Evolutionary conservation across 306 rosid genomes (phyloP).

Genomic region (Casuarina glauca): DNA sequence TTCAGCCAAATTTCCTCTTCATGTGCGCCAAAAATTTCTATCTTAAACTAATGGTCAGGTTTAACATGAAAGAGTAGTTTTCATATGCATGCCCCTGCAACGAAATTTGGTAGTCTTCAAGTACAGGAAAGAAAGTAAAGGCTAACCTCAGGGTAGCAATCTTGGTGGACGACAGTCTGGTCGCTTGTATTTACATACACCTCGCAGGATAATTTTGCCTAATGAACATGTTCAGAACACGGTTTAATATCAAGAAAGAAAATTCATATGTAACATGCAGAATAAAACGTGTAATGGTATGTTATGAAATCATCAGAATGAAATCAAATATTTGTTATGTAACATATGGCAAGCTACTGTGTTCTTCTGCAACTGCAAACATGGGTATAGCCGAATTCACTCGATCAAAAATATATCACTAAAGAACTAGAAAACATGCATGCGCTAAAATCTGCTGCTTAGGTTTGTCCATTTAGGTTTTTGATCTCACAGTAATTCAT

Average conservation of each 20-base stretch:
- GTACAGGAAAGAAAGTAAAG: conserved; percentile 1
- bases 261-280: not conserved
- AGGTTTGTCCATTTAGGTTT: not conserved
- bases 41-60: not conserved
- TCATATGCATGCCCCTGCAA: not conserved
- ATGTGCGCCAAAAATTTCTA: not conserved
- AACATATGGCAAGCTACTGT: not conserved
- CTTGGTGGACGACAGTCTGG: conserved; percentile 65
- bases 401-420: not conserved
- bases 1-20: not conserved
- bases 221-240: conserved; percentile 15
- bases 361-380: not conserved
- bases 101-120: not conserved
- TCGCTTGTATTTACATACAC: conserved; percentile 52
- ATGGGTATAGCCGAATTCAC: not conserved
- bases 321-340: not conserved
- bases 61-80: not conserved
- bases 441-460: not conserved
- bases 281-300: not conserved
- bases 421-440: not conserved
- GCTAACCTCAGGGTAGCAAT: conserved; percentile 83
- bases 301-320: not conserved
- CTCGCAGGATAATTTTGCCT: conserved; percentile 77
- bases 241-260: not conserved
- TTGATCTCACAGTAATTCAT: not conserved